These are phyloP conservation scores for Brassica hybrid DNA, from an alignment of 441 rosid genomes.

Conservation along the genomic window DNA sequence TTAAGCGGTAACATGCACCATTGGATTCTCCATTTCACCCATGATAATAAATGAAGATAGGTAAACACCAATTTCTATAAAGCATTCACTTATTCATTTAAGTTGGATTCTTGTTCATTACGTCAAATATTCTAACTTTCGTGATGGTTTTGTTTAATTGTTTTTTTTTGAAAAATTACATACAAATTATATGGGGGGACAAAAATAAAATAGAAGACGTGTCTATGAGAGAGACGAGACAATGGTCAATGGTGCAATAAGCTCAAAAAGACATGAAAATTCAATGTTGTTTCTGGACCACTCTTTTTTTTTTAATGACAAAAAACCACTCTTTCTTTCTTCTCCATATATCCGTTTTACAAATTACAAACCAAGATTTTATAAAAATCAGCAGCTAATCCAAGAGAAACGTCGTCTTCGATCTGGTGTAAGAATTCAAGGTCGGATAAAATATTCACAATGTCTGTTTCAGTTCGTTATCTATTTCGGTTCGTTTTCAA, in stretches of 20 bases:
- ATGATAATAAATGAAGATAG: slow-evolving; percentile 2
- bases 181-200: background rate
- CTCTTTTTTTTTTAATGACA: background rate
- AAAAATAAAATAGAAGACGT: slow-evolving; percentile 18
- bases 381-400: background rate
- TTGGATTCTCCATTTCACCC: slow-evolving; percentile 15
- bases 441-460: background rate
- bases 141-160: background rate
- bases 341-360: slow-evolving; percentile 4
- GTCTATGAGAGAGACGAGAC: slow-evolving; percentile 29
- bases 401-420: background rate
- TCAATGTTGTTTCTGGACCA: slow-evolving; percentile 25
- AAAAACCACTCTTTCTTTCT: background rate
- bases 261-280: slow-evolving; percentile 34
- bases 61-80: background rate
- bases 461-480: background rate
- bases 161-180: background rate
- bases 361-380: slow-evolving; percentile 8
- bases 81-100: background rate
- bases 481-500: background rate
- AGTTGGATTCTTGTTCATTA: background rate
- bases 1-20: slow-evolving; percentile 7
- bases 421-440: background rate
- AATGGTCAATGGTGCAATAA: slow-evolving; percentile 18
- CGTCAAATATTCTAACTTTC: background rate